Percentiles rank a stretch among this genome's conserved stretches.
Conservation (phyloP, 1,284 basidiomycete species). For the Moesziomyces sp. region DNA sequence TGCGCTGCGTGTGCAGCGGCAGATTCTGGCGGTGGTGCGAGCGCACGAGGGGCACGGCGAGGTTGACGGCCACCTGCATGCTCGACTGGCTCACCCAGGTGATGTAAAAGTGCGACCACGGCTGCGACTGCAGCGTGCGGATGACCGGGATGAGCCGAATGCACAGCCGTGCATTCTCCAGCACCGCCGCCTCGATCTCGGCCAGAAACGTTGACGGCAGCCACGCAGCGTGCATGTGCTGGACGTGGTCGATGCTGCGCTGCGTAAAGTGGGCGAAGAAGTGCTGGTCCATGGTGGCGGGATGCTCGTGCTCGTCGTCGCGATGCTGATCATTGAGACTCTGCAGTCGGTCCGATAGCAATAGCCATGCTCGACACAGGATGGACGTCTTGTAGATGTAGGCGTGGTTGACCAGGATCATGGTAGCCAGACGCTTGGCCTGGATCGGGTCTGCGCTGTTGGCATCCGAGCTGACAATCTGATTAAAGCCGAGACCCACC, state of each 20-base stretch:
- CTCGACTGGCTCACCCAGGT: conserved; percentile 22
- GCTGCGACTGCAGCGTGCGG: conserved; percentile 18
- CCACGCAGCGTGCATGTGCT: conserved; percentile 25
- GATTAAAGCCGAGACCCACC: conserved; percentile 12
- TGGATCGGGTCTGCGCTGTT: conserved; percentile 7
- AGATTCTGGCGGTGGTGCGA: conserved; percentile 12
- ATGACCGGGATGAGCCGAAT: conserved; percentile 24
- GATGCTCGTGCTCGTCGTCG: conserved; percentile 14
- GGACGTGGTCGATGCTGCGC: conserved; percentile 17
- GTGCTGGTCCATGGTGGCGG: conserved; percentile 3
- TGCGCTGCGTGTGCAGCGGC: not conserved
- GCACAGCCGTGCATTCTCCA: conserved; percentile 19
- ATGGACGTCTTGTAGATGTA: conserved; percentile 29
- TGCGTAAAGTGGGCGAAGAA: conserved; percentile 26
- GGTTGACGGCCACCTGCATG: conserved; percentile 26
- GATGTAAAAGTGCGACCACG: conserved; percentile 27
- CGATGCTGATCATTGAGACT: conserved; percentile 12
- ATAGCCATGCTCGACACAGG: conserved; percentile 25
- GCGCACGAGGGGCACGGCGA: conserved; percentile 28
- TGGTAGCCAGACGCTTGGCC: conserved; percentile 15
- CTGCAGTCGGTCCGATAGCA: conserved; percentile 31
- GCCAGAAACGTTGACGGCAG: conserved; percentile 24
- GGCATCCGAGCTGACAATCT: conserved; percentile 11
- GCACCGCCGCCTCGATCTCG: conserved; percentile 18
- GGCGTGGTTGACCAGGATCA: conserved; percentile 32